phyloP scores from a whole-genome alignment of 768 basidiomycete species.

The Clavaria fumosa region DNA sequence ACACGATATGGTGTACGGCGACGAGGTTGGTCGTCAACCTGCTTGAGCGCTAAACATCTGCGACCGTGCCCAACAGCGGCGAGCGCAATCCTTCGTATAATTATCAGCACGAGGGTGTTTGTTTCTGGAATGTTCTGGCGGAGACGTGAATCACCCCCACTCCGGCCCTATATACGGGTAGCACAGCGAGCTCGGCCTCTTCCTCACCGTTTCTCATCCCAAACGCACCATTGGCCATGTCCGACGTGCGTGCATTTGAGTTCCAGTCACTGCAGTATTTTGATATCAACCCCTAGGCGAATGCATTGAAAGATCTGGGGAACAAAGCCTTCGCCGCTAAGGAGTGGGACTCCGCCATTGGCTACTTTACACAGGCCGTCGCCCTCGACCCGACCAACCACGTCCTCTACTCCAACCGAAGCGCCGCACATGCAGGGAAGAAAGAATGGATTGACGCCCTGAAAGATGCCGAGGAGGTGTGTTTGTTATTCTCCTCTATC shows the following conservation, averaged over 20 bases:
- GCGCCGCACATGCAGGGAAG: slow-evolving; percentile 82
- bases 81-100: too few relatives aligned
- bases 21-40: too few relatives aligned
- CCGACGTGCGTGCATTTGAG: slow-evolving; percentile 1
- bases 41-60: too few relatives aligned
- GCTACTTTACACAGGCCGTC: slow-evolving; percentile 71
- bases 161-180: too few relatives aligned
- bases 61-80: too few relatives aligned
- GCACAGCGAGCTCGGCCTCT: too few relatives aligned
- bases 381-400: slow-evolving; percentile 69
- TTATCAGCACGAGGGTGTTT: too few relatives aligned
- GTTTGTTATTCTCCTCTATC: slow-evolving; percentile 11
- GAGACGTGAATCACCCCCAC: too few relatives aligned
- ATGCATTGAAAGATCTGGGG: slow-evolving; percentile 75
- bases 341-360: slow-evolving; percentile 79
- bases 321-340: slow-evolving; percentile 94
- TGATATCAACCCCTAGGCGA: slow-evolving; percentile 18
- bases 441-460: slow-evolving; percentile 63
- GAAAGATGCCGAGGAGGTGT: slow-evolving; percentile 80
- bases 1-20: too few relatives aligned
- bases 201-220: too few relatives aligned
- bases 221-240: slow-evolving; percentile 3
- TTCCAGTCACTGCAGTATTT: background rate
- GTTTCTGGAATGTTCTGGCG: too few relatives aligned
- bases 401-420: slow-evolving; percentile 86